A percentile compares a stretch with the other conserved stretches of the same genome.
phyloP scores from a whole-genome alignment of 2,329 filamentous ascomycete species.

The Paraphaeosphaeria sporulosa region DNA sequence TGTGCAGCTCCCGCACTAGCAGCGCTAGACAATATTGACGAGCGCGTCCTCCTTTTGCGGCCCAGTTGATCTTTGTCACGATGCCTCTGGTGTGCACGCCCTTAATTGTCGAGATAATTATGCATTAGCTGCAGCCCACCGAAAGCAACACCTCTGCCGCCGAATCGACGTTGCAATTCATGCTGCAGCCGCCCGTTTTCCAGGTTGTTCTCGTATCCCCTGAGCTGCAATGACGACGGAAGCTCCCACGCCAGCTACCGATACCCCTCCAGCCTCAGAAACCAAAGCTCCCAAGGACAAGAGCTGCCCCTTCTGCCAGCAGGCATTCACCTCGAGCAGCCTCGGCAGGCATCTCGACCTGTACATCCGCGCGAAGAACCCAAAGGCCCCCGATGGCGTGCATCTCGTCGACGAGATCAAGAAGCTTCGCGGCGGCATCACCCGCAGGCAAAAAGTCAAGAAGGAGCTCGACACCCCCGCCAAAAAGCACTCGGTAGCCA shows the following conservation, averaged over 20 bases:
- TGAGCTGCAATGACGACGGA: conserved; percentile 18
- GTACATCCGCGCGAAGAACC: conserved; percentile 93
- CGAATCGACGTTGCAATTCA: conserved; percentile 10
- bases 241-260: conserved; percentile 13
- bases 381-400: conserved; percentile 83
- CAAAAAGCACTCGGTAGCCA: conserved; percentile 31
- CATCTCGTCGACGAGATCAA: conserved; percentile 91
- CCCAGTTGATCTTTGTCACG: conserved; percentile 17
- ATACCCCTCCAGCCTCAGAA: conserved; percentile 38
- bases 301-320: conserved; percentile 84
- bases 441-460: conserved; percentile 76
- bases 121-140: conserved; percentile 34
- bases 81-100: conserved; percentile 23
- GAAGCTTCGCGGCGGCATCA: conserved; percentile 84
- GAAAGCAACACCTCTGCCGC: conserved; percentile 10
- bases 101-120: conserved; percentile 29
- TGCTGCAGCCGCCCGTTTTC: not conserved
- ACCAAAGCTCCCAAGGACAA: conserved; percentile 77
- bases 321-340: conserved; percentile 91
- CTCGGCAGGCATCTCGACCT: conserved; percentile 92
- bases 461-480: conserved; percentile 38
- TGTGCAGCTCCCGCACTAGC: conserved; percentile 32
- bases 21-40: conserved; percentile 31
- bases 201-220: conserved; percentile 2
- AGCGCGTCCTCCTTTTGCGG: conserved; percentile 38